Evolutionary conservation across 257 asterid species (phyloP).

Genomic region (Verbena officinalis): DNA sequence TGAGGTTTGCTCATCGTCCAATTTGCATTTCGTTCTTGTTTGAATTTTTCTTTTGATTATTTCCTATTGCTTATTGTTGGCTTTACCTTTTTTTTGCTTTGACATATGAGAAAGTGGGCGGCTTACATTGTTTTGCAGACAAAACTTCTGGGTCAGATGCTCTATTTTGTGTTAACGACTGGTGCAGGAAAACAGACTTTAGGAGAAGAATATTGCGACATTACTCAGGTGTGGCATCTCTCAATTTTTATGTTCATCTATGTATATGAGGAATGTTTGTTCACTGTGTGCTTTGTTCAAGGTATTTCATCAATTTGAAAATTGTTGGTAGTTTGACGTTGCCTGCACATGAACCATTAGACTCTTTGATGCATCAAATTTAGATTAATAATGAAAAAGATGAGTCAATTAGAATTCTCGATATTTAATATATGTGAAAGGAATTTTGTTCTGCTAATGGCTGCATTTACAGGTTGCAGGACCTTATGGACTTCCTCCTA

Average conservation of each 20-base stretch:
- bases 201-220: constrained; percentile 98
- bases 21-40: neutral
- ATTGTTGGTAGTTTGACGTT: constrained; percentile 4
- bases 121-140: constrained; percentile 52
- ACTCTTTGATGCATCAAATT: neutral
- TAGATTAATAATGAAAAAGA: constrained; percentile 10
- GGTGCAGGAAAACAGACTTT: constrained; percentile 97
- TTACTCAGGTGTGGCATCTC: constrained; percentile 66
- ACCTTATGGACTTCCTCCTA: constrained; percentile 86
- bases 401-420: constrained; percentile 7
- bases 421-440: neutral
- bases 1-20: constrained; percentile 56
- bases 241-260: neutral
- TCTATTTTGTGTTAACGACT: constrained; percentile 83
- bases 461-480: constrained; percentile 75
- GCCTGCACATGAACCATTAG: neutral
- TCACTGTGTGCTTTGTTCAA: neutral
- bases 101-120: neutral
- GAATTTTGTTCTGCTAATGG: constrained; percentile 16
- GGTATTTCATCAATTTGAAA: constrained; percentile 10
- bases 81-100: constrained; percentile 14
- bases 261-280: constrained; percentile 21
- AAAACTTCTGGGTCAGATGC: constrained; percentile 96
- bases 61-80: neutral
- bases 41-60: constrained; percentile 11